Base-by-base conservation (phyloP, 2,329 filamentous ascomycete genomes). In the Sporothrix luriei region DNA sequence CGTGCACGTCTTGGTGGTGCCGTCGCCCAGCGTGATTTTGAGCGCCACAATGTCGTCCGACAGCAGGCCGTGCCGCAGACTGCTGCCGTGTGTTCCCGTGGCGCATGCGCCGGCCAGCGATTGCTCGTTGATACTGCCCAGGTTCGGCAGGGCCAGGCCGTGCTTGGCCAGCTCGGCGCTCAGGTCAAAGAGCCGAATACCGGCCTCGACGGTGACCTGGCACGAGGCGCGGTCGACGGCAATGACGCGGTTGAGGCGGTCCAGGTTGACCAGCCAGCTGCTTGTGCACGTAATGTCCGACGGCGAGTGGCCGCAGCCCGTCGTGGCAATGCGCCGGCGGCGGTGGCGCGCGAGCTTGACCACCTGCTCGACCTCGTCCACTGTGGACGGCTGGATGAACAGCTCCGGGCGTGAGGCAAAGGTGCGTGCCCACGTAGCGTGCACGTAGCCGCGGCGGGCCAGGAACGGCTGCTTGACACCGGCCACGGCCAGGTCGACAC, bases 111-210 rank as follows among this genome's bases (percentile, higher is more conserved):
- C 95, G 1, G 92, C 93, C 72, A 98, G 90, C 70, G 91, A 95
- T 83, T 99, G 95, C 75, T 93, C 88, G 78, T 97, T 93, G 80
- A 99, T 99, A 78, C 93, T 97, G 48, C 95, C 95, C 59, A 98
- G 83, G 78, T 96, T 97, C 38, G 92, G 91, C 86, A 99, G 90
- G 2, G 93, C 93, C 73, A 97, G 84, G 0, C 92, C 93, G 75
- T 89, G 80, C 68, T 86, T 84, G 74, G 92, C 92, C 43, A 97
- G 87, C 76, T 88, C 87, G 55, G 86, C 84, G 72, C 93, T 91
- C 70, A 99, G 82, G 71, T 89, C 82, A 75, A 87, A 88, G 71
- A 99, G 83, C 24, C 94, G 86, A 73, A 98, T 97, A 19, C 95
- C 95, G n/a, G 91, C 91, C 81, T 98, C 87, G 75, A 97, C 91